Evolutionary conservation across 768 basidiomycete species (phyloP).

Genomic region (Pisolithus tinctorius): DNA sequence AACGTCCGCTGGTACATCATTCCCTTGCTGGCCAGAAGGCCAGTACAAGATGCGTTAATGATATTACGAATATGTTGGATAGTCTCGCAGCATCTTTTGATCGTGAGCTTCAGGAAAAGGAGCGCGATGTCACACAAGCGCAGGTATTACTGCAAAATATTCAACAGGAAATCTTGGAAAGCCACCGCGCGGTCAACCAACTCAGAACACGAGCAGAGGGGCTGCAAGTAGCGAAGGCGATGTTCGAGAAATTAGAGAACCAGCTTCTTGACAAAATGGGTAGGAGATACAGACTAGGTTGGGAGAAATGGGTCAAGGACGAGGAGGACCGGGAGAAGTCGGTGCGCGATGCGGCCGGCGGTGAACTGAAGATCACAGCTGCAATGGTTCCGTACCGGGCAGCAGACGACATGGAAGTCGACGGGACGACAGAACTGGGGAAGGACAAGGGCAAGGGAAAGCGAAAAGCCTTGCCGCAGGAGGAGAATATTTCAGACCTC

Average conservation of each 20-base stretch:
- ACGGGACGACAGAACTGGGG: conserved; percentile 30
- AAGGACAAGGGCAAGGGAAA: conserved; percentile 50
- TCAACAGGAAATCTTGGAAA: conserved; percentile 84
- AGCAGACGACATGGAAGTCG: conserved; percentile 40
- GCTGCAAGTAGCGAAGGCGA: conserved; percentile 51
- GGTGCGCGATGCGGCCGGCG: conserved; percentile 58
- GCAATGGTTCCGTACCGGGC: conserved; percentile 40
- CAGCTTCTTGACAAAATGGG: conserved; percentile 74
- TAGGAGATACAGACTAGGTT: conserved; percentile 74
- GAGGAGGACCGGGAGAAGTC: conserved; percentile 72
- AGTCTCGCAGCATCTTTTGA: conserved; percentile 87
- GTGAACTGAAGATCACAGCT: conserved; percentile 43
- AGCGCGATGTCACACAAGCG: conserved; percentile 86
- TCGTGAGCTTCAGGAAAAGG: conserved; percentile 85
- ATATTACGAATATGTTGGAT: conserved; percentile 82
- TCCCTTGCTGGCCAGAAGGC: conserved; percentile 83
- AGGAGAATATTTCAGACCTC: conserved; percentile 63
- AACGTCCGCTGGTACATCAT: conserved; percentile 72
- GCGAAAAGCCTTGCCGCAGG: conserved; percentile 39
- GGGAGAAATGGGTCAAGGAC: conserved; percentile 88
- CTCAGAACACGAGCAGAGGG: conserved; percentile 64
- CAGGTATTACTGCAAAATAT: conserved; percentile 81
- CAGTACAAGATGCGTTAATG: conserved; percentile 76
- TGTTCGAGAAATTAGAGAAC: conserved; percentile 55
- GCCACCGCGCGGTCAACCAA: conserved; percentile 66